These are phyloP conservation scores for Pinus albicaulis DNA, from an alignment of 75 land plant species.

Conservation along the genomic window DNA sequence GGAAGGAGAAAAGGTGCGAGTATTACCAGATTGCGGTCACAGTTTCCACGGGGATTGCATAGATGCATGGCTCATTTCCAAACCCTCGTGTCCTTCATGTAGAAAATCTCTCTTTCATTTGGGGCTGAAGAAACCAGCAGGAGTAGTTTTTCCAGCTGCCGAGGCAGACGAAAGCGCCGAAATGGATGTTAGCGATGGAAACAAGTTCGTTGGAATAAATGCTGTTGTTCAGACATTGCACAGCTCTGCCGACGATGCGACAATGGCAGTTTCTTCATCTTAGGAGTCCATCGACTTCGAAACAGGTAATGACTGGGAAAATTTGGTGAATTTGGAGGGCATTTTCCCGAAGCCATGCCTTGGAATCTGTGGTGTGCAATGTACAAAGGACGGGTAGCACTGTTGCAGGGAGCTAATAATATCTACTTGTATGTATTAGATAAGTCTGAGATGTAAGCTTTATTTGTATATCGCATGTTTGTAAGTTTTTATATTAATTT, in stretches of 20 bases:
- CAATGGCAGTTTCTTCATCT: not conserved
- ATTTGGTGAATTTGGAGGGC: too few species aligned
- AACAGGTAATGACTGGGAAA: too few species aligned
- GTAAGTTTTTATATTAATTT: too few species aligned
- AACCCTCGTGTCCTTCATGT: constrained; percentile 66
- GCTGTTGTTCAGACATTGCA: not conserved
- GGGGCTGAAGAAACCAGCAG: too few species aligned
- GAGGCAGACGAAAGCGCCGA: not conserved
- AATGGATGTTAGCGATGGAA: not conserved
- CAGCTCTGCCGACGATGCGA: not conserved
- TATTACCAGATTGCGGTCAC: constrained; percentile 65
- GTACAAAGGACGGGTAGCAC: too few species aligned
- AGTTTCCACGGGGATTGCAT: constrained; percentile 70
- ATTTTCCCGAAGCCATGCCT: too few species aligned
- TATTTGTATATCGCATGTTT: too few species aligned
- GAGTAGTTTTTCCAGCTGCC: not conserved
- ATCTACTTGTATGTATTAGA: too few species aligned
- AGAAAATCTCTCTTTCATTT: constrained; percentile 13
- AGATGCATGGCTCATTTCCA: constrained; percentile 62
- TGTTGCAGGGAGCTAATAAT: too few species aligned
- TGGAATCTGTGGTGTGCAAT: too few species aligned
- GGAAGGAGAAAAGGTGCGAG: constrained; percentile 53
- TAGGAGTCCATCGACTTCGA: too few species aligned
- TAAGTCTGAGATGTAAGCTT: too few species aligned
- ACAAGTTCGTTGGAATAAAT: not conserved